Evolutionary conservation across 176 grass and related monocot genomes (phyloP).

Genomic region (Carex parvula): DNA sequence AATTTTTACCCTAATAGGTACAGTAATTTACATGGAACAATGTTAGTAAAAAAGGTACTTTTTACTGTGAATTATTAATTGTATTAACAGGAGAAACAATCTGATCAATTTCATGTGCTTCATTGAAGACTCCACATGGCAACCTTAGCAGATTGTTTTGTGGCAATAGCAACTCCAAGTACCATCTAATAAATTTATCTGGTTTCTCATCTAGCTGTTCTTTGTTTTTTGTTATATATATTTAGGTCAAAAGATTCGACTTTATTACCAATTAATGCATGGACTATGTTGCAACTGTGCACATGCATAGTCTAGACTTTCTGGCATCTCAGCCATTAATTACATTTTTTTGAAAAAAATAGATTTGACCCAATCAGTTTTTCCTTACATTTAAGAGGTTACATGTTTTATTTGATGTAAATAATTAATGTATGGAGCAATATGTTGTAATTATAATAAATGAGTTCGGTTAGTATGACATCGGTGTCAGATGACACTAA

Average conservation of each 20-base stretch:
- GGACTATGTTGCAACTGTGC: neutral
- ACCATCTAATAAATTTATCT: neutral
- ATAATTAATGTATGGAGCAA: neutral
- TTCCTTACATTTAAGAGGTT: neutral
- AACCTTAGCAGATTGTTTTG: slow-evolving; percentile 4
- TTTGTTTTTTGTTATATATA: neutral
- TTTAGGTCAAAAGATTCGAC: slow-evolving; percentile 17
- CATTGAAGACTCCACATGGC: slow-evolving; percentile 3
- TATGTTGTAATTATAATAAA: no score
- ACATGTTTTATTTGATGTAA: neutral
- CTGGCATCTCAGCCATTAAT: neutral
- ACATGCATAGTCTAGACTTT: slow-evolving; percentile 5
- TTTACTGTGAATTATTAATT: neutral
- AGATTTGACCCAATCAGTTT: neutral
- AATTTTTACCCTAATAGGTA: neutral
- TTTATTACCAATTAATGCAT: slow-evolving; percentile 8
- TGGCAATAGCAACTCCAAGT: neutral
- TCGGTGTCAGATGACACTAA: no score
- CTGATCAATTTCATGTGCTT: slow-evolving; percentile 11
- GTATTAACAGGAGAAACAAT: neutral
- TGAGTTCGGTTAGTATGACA: no score
- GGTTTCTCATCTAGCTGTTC: neutral
- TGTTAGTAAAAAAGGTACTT: neutral
- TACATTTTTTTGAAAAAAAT: neutral
- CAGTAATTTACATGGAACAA: neutral